Evolutionary conservation across 2,329 filamentous ascomycete genomes (phyloP).

Genomic region (Penicillium frequentans): DNA sequence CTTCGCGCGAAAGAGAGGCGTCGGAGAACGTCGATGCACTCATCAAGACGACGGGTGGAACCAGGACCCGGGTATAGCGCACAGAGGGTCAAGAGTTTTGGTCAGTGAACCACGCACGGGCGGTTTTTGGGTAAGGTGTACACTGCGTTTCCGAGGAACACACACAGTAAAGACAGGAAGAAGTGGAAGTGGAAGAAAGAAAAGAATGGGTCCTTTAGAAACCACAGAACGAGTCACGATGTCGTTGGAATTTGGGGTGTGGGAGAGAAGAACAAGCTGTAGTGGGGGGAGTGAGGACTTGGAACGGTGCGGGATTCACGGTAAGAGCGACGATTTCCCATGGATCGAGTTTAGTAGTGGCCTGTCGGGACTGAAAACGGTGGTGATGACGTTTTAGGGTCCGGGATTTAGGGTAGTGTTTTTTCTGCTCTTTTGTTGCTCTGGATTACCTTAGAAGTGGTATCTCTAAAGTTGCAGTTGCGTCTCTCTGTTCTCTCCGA

Average conservation of each 20-base stretch:
- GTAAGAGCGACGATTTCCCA: slow-evolving; percentile 17
- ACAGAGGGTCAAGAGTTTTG: slow-evolving; percentile 4
- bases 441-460: background rate
- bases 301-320: slow-evolving; percentile 17
- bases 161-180: slow-evolving; percentile 1
- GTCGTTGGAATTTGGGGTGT: slow-evolving; percentile 14
- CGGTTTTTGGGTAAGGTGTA: background rate
- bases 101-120: slow-evolving; percentile 1
- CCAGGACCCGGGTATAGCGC: slow-evolving; percentile 18
- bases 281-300: slow-evolving; percentile 16
- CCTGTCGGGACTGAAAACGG: background rate
- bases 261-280: slow-evolving; percentile 15
- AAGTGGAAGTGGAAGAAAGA: slow-evolving; percentile 6
- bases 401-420: background rate
- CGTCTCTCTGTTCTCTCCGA: background rate
- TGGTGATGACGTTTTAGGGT: background rate
- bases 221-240: slow-evolving; percentile 21
- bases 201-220: slow-evolving; percentile 25
- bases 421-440: background rate
- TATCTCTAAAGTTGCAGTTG: background rate
- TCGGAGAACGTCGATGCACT: slow-evolving; percentile 43
- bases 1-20: slow-evolving; percentile 43
- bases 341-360: slow-evolving; percentile 13
- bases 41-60: slow-evolving; percentile 39
- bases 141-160: slow-evolving; percentile 9